Percentiles rank a stretch among this genome's conserved stretches.
Evolutionary conservation across 345 rosid genomes (phyloP).

Genomic region (Salix koriyanagi): DNA sequence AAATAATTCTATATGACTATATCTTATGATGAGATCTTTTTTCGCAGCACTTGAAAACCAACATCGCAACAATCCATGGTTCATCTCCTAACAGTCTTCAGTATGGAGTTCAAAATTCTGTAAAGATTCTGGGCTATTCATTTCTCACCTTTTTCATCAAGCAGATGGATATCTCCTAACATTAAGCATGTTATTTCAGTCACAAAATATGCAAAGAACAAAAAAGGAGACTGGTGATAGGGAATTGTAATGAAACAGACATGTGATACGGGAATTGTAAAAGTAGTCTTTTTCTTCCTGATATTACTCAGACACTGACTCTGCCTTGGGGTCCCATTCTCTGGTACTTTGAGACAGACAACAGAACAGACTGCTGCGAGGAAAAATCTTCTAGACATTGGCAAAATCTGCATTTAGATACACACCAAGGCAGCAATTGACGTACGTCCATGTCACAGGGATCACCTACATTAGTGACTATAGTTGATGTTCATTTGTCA

Average conservation of each 20-base stretch:
- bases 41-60: not conserved
- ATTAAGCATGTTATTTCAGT: not conserved
- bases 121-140: not conserved
- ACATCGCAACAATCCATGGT: not conserved
- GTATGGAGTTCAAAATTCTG: not conserved
- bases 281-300: not conserved
- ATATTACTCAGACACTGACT: not conserved
- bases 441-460: not conserved
- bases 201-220: not conserved
- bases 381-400: not conserved
- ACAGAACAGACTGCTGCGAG: not conserved
- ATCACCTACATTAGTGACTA: not conserved
- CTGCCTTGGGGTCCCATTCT: not conserved
- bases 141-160: not conserved
- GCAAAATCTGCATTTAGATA: not conserved
- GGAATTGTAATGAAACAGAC: not conserved
- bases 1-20: not conserved
- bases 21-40: not conserved
- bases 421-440: not conserved
- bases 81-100: not conserved
- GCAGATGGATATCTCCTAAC: not conserved
- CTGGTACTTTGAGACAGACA: not conserved
- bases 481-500: not conserved
- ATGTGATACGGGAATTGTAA: not conserved
- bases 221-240: too few relatives aligned